Conservation (phyloP, 805 yeast genomes). For the Candida bentonensis region DNA sequence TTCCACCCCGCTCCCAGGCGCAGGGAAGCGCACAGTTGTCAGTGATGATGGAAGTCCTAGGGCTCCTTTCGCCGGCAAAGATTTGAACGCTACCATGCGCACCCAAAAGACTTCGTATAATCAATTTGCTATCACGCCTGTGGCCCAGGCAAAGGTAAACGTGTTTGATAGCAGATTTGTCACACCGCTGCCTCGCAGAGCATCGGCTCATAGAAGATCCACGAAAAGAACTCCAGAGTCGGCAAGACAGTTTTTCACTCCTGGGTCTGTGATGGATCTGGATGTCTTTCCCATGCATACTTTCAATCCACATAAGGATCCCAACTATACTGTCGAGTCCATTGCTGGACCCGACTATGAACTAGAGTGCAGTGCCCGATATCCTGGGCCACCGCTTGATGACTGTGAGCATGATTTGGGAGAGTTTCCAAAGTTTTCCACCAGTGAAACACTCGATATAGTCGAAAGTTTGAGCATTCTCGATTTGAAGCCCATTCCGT, state of each 20-base stretch:
- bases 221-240: background rate
- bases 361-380: background rate
- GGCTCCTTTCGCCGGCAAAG: background rate
- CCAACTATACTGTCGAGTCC: background rate
- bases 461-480: too few species aligned
- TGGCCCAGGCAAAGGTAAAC: too few species aligned
- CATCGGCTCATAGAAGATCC: background rate
- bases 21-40: background rate
- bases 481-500: background rate
- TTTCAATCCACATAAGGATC: background rate
- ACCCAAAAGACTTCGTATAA: too few species aligned
- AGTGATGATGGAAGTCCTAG: background rate
- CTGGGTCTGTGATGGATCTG: background rate
- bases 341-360: background rate
- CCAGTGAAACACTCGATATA: too few species aligned
- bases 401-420: background rate
- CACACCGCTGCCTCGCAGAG: background rate
- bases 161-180: too few species aligned
- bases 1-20: background rate
- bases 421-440: too few species aligned
- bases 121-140: too few species aligned
- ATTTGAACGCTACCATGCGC: background rate
- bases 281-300: background rate
- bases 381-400: background rate
- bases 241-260: background rate